Evolutionary conservation across 345 rosid species (phyloP).

Genomic region (Triadica sebifera): DNA sequence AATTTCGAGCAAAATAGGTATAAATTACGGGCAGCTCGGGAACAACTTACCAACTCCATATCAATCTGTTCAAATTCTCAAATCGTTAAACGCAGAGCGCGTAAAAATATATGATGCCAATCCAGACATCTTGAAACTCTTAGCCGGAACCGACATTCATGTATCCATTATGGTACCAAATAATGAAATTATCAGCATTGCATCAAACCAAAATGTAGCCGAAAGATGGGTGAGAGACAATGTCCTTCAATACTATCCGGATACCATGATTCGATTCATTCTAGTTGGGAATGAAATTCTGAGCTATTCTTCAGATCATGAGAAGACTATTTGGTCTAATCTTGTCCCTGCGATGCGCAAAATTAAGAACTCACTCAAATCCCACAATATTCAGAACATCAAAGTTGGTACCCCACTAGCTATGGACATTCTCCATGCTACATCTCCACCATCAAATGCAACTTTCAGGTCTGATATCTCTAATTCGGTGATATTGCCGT

Average conservation of each 20-base stretch:
- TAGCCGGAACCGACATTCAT: slow-evolving; percentile 48
- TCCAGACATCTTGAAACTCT: slow-evolving; percentile 49
- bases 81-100: slow-evolving; percentile 42
- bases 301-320: slow-evolving; percentile 46
- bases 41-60: slow-evolving; percentile 58
- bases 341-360: slow-evolving; percentile 70
- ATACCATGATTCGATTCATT: slow-evolving; percentile 49
- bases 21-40: slow-evolving; percentile 51
- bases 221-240: slow-evolving; percentile 50
- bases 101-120: slow-evolving; percentile 63
- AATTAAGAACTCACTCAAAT: slow-evolving; percentile 44
- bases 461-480: slow-evolving; percentile 54
- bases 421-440: slow-evolving; percentile 53
- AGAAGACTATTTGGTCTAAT: slow-evolving; percentile 37
- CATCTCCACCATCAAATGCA: slow-evolving; percentile 71
- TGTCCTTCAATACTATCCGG: slow-evolving; percentile 48
- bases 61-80: slow-evolving; percentile 47
- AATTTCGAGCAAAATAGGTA: slow-evolving; percentile 33
- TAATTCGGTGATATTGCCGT: slow-evolving; percentile 44
- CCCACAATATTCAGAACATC: slow-evolving; percentile 45
- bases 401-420: slow-evolving; percentile 75
- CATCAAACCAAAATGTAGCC: slow-evolving; percentile 40
- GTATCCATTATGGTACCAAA: slow-evolving; percentile 67
- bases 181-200: slow-evolving; percentile 47
- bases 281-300: slow-evolving; percentile 76